Base-by-base conservation (phyloP, 192 early-diverging fungal genomes). In the Coemansia sp. region DNA sequence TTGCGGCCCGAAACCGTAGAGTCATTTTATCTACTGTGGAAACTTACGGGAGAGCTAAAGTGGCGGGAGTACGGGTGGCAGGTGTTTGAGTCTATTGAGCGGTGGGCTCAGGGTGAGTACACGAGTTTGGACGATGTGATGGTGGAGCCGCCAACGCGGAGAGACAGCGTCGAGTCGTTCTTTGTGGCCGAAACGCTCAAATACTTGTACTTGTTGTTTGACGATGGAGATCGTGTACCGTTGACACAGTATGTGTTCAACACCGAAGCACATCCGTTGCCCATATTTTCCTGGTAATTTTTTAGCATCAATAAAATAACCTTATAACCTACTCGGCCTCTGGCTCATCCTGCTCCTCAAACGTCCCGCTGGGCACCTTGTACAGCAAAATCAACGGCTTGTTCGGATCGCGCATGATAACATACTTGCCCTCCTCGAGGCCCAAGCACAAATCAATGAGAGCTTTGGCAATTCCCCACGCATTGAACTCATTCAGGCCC, bases 401-500 rank as follows among this genome's bases (percentile, higher is more conserved):
- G 83, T 93, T 93, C n/a, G 97, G 94, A 77, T 99, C 97, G 75
- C 93, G 92, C 72, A 96, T 88, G 58, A 99, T 77, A 10, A 98
- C 90, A 75, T 93, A 99, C 73, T 91, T 92, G 78, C 97, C 97
- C 79, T 98, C 94, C n/a, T 88, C 86, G 47, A 92, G 77, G 62
- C 88, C 81, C 71, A 89, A 72, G 59, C 93, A 93, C 69, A 93
- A 56, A 62, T 98, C 93, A 35, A 96, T 89, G 62, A 99, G 84
- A 29, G 92, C 91, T 86, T 95, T 93, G 72, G 96, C 84, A 67
- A 97, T 92, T 77, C 97, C 97, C 97, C 97, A 99, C 10, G 88
- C 93, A 56, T 92, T 94, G 62, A 85, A 87, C 54, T 94, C 64
- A 50, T 82, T 87, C 57, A 95, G 76, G 63, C 92, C 92, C 82